A percentile compares a stretch with the other conserved stretches of the same genome.
phyloP scores from a whole-genome alignment of 768 basidiomycete species.

The Phlebiopsis gigantea region DNA sequence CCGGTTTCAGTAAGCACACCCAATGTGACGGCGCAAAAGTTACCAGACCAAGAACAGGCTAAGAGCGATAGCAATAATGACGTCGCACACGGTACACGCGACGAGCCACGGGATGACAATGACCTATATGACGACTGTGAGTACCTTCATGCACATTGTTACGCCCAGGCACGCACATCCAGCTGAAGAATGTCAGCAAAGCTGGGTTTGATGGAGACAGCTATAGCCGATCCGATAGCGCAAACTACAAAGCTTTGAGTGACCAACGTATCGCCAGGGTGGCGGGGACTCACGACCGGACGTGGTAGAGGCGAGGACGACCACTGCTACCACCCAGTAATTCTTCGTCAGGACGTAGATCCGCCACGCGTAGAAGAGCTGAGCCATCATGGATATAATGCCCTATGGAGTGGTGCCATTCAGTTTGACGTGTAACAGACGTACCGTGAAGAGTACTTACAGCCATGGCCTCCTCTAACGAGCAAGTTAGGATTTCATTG shows the following conservation, averaged over 20 bases:
- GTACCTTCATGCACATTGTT: not conserved
- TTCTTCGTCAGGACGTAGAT: conserved; percentile 13
- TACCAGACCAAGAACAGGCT: conserved; percentile 6
- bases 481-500: conserved; percentile 8
- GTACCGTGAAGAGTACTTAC: not conserved
- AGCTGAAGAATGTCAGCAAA: conserved; percentile 11
- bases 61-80: conserved; percentile 6
- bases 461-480: not conserved
- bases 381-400: conserved; percentile 12
- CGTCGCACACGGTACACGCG: conserved; percentile 10
- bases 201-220: conserved; percentile 8
- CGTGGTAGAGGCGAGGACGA: conserved; percentile 3
- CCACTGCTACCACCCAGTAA: conserved; percentile 6
- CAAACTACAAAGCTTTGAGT: not conserved
- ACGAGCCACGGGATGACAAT: conserved; percentile 10
- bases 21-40: not conserved
- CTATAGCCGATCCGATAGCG: conserved; percentile 14
- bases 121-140: not conserved
- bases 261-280: not conserved
- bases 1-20: not conserved
- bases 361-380: conserved; percentile 18
- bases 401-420: conserved; percentile 4
- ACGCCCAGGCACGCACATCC: not conserved
- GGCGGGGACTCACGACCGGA: not conserved
- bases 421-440: not conserved